Conservation (phyloP, 164 flowering plant species). For the Paratinospora sagittata region DNA sequence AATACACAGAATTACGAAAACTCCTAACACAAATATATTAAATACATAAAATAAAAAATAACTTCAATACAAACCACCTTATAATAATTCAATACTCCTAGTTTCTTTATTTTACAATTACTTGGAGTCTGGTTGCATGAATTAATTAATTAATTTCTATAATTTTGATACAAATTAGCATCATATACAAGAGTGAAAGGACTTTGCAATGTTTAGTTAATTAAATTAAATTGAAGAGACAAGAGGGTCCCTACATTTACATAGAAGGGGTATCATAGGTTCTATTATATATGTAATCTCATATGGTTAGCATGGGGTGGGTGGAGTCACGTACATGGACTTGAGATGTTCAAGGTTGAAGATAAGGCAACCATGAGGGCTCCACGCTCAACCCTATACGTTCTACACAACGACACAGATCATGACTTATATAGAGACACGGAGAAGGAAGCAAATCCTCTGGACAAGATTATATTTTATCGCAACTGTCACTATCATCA, state of each 20-base stretch:
- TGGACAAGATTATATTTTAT: neutral
- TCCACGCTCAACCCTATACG: neutral
- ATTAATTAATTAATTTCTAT: neutral
- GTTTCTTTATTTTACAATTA: neutral
- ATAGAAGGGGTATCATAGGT: neutral
- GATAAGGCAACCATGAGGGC: neutral
- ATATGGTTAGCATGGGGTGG: neutral
- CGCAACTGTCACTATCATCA: neutral
- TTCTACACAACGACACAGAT: neutral
- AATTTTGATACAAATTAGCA: too few species aligned
- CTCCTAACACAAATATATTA: too few species aligned
- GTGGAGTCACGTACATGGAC: neutral
- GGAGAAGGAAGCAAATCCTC: neutral
- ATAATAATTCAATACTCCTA: too few species aligned
- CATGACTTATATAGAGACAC: neutral
- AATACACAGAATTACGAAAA: too few species aligned
- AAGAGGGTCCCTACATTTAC: conserved; percentile 2
- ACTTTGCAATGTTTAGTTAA: neutral
- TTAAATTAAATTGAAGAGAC: too few species aligned
- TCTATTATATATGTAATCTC: neutral
- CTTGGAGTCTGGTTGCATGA: neutral
- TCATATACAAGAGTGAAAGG: neutral
- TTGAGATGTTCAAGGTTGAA: neutral
- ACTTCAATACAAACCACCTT: neutral
- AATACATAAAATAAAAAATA: too few species aligned